Evolutionary conservation across 805 yeast species (phyloP), one percentile per base, ranked within the genome.

Genomic region (Candida nonsorbophila): DNA sequence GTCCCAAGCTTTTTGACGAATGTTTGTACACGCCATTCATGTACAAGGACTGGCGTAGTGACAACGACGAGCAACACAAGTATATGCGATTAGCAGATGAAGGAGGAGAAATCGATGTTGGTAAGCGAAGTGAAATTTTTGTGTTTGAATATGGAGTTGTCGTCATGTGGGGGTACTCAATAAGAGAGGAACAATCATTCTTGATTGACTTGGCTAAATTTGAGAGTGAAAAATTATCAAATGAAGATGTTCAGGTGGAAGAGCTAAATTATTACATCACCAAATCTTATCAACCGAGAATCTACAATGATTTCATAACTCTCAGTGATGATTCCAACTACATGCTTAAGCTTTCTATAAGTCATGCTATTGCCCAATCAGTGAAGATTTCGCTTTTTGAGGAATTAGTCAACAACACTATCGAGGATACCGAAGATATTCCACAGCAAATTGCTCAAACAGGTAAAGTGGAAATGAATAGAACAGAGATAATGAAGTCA

Each of bases 141-240:
- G 65, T 92, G 6, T 92, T 92, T 61, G 96, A 88, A 47, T 92
- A 92, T 55, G 98, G 98, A 13, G 98, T 92, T n/a, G 78, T 86
- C 18, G 95, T 92, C 1, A 60, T 92, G 64, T 92, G 98, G 98
- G 98, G 98, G 0, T 92, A 85, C 48, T 75, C 86, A 2, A 70
- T 77, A 30, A 71, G 77, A 30, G 97, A 92, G 55, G 98, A 92
- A 51, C 65, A 67, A 30, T 77, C 86, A 28, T 84, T 92, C 43
- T 58, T 92, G 32, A 72, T 71, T 28, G 97, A 90, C 48, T 61
- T 92, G 42, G 94, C 90, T n/a, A 77, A 75, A 37, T 92, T 88
- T 55, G 98, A 84, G 49, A 81, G 76, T 48, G 98, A 92, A 51
- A 92, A 92, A 53, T 67, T 92, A 20, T 84, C 95, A 0, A 77